Evolutionary conservation across 116 monocot species (phyloP).

Genomic region (Posidonia oceanica): DNA sequence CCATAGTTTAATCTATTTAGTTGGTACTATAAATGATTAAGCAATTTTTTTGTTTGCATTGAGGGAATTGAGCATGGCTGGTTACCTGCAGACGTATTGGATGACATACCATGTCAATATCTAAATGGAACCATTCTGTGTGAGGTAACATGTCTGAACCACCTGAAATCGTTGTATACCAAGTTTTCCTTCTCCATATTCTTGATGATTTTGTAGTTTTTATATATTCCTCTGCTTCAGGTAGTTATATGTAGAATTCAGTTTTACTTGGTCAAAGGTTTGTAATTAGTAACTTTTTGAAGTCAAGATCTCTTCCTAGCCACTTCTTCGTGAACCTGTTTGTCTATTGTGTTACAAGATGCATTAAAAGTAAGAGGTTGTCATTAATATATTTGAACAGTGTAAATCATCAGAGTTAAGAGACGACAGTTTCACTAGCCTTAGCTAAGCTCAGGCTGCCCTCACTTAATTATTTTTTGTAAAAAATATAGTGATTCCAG

Average conservation of each 20-base stretch:
- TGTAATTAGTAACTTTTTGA: background rate
- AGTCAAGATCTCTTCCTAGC: background rate
- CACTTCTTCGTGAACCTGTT: background rate
- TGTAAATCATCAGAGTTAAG: too few relatives aligned
- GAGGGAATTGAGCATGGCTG: slow-evolving; percentile 36
- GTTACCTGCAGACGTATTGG: slow-evolving; percentile 32
- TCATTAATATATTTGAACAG: too few relatives aligned
- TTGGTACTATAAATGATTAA: too few relatives aligned
- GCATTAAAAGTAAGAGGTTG: too few relatives aligned
- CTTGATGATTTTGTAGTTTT: too few relatives aligned
- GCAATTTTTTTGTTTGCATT: background rate
- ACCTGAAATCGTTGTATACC: background rate
- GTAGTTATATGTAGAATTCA: background rate
- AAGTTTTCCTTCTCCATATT: background rate
- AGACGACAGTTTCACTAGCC: too few relatives aligned
- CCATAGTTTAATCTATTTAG: too few relatives aligned
- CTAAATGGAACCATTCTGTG: slow-evolving; percentile 32
- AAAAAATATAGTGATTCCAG: too few relatives aligned
- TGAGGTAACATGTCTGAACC: slow-evolving; percentile 24
- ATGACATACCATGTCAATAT: slow-evolving; percentile 32
- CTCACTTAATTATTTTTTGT: too few relatives aligned
- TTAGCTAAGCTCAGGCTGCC: too few relatives aligned
- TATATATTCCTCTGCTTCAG: too few relatives aligned
- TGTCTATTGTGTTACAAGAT: too few relatives aligned
- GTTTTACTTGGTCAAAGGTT: background rate